Percentiles rank a stretch among this genome's conserved stretches.
These are phyloP conservation scores for Syzygium jambos DNA, from an alignment of 345 rosid genomes.

Conservation along the genomic window DNA sequence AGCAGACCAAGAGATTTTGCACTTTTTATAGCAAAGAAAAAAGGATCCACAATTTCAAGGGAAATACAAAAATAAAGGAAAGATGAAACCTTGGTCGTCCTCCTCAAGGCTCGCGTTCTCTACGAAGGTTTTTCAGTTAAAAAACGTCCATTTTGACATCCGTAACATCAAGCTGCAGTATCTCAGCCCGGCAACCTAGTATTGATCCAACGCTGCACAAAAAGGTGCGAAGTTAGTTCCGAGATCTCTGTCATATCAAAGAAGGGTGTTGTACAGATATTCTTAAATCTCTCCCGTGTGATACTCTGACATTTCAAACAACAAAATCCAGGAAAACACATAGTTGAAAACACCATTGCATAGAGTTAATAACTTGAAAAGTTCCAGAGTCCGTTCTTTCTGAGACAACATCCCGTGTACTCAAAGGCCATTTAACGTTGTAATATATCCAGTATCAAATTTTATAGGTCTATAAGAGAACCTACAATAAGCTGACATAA, in stretches of 20 bases:
- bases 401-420: not conserved
- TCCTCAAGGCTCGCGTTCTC: not conserved
- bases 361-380: not conserved
- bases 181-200: constrained; percentile 84
- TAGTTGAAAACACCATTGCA: no score
- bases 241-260: not conserved
- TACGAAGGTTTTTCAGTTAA: not conserved
- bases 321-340: not conserved
- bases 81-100: not conserved
- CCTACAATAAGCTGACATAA: not conserved
- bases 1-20: not conserved
- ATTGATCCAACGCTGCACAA: constrained; percentile 73
- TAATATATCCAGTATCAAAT: not conserved
- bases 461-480: not conserved
- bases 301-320: not conserved
- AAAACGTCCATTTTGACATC: constrained; percentile 84
- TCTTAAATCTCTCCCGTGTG: not conserved
- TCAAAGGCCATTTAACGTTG: not conserved
- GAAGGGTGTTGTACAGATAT: not conserved
- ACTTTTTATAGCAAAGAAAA: not conserved
- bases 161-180: constrained; percentile 84
- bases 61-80: not conserved
- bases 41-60: not conserved
- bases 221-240: not conserved
- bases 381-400: not conserved